These are phyloP conservation scores for Yarrowia sp. DNA, from an alignment of 805 yeast species.

Conservation along the genomic window DNA sequence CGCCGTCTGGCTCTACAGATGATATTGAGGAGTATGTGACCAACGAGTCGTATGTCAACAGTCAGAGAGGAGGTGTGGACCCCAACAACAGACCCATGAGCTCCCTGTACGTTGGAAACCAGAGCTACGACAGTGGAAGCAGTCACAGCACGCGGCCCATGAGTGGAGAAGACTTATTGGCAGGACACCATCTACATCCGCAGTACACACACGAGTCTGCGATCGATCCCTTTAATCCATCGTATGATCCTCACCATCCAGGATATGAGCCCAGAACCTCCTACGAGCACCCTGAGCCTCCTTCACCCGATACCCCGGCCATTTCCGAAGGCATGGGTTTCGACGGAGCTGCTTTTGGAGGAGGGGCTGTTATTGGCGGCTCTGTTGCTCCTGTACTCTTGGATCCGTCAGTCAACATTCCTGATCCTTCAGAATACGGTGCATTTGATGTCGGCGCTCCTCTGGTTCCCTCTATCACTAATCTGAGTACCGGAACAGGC, in stretches of 20 bases:
- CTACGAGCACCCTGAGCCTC: neutral
- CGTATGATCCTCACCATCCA: slow-evolving; percentile 7
- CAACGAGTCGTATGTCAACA: neutral
- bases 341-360: neutral
- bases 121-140: neutral
- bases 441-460: slow-evolving; percentile 21
- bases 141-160: neutral
- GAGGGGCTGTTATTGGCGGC: neutral
- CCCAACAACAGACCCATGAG: neutral
- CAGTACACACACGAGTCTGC: slow-evolving; percentile 14
- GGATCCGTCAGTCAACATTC: slow-evolving; percentile 10
- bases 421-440: slow-evolving; percentile 14
- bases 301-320: neutral
- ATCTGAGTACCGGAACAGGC: slow-evolving; percentile 30
- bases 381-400: neutral
- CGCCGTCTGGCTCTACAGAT: slow-evolving; percentile 6
- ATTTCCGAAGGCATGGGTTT: neutral
- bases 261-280: slow-evolving; percentile 8
- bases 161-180: slow-evolving; percentile 4
- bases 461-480: slow-evolving; percentile 21
- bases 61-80: neutral
- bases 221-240: slow-evolving; percentile 3
- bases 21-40: slow-evolving; percentile 16
- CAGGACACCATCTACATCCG: neutral
- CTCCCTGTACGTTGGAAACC: neutral